A percentile compares a stretch with the other conserved stretches of the same genome.
Conservation (phyloP, 164 flowering plant species). For the Houttuynia cordata region DNA sequence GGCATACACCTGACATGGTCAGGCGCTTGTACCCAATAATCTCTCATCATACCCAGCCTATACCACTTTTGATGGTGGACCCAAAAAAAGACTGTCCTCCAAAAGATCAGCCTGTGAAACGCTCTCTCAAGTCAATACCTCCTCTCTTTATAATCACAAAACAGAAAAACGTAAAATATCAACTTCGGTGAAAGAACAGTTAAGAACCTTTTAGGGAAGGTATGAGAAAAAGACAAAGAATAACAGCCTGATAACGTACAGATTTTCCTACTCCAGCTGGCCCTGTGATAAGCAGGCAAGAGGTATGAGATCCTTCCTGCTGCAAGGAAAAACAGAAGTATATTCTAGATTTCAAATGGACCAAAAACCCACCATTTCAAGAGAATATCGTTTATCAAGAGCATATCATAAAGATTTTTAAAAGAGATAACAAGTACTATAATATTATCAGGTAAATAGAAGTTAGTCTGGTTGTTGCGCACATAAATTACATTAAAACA, state of each 20-base stretch:
- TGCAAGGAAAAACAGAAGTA: neutral
- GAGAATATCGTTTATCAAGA: too few relatives aligned
- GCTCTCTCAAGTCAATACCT: too few relatives aligned
- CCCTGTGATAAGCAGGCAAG: constrained; percentile 68
- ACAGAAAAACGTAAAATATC: too few relatives aligned
- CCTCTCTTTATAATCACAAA: too few relatives aligned
- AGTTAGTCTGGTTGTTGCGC: neutral
- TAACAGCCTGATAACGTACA: constrained; percentile 32
- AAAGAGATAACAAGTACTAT: neutral
- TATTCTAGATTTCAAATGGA: neutral
- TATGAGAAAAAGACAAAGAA: neutral
- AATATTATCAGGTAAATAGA: neutral
- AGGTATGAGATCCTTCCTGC: constrained; percentile 1
- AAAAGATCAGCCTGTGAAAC: too few relatives aligned
- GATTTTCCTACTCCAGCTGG: constrained; percentile 95
- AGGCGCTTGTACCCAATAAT: too few relatives aligned
- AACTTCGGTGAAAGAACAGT: too few relatives aligned
- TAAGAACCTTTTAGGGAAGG: neutral
- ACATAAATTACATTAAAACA: neutral
- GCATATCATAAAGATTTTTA: neutral
- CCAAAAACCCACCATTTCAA: neutral
- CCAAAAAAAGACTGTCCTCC: too few relatives aligned
- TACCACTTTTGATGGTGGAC: too few relatives aligned
- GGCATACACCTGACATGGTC: too few relatives aligned
- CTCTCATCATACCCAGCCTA: too few relatives aligned